A percentile compares a stretch with the other conserved stretches of the same genome.
phyloP scores from a whole-genome alignment of 257 asterid genomes.

The Solanum tarijense region DNA sequence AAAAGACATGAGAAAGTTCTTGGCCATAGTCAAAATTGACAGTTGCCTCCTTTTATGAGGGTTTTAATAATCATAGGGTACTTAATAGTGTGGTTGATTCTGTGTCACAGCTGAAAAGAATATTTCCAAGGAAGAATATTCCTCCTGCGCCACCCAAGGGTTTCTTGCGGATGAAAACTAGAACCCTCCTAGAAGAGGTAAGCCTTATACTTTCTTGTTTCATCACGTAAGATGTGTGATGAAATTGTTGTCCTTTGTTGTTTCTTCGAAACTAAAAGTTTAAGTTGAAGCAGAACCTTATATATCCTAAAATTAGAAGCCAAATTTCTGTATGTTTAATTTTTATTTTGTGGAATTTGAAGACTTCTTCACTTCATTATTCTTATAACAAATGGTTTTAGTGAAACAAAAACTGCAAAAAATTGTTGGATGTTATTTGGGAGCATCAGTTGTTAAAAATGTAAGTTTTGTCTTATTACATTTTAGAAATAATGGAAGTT shows the following conservation, averaged over 20 bases:
- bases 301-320: not conserved
- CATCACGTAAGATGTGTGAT: not conserved
- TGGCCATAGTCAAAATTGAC: slow-evolving; percentile 5
- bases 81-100: slow-evolving; percentile 9
- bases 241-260: not conserved
- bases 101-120: slow-evolving; percentile 61
- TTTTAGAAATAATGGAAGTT: not conserved
- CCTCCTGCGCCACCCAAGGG: slow-evolving; percentile 96
- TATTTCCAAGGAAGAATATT: slow-evolving; percentile 56
- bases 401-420: not conserved
- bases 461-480: not conserved
- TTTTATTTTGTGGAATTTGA: not conserved
- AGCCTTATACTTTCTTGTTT: not conserved
- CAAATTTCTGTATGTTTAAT: not conserved
- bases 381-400: not conserved
- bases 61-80: not conserved
- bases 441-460: not conserved
- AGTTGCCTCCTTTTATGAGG: slow-evolving; percentile 1
- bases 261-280: not conserved
- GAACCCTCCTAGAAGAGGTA: slow-evolving; percentile 92
- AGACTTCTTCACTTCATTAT: not conserved
- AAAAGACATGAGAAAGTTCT: not conserved
- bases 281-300: not conserved
- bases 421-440: not conserved
- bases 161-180: slow-evolving; percentile 66